phyloP scores from a whole-genome alignment of 208 protist genomes.

The Trypanosoma boissoni region DNA sequence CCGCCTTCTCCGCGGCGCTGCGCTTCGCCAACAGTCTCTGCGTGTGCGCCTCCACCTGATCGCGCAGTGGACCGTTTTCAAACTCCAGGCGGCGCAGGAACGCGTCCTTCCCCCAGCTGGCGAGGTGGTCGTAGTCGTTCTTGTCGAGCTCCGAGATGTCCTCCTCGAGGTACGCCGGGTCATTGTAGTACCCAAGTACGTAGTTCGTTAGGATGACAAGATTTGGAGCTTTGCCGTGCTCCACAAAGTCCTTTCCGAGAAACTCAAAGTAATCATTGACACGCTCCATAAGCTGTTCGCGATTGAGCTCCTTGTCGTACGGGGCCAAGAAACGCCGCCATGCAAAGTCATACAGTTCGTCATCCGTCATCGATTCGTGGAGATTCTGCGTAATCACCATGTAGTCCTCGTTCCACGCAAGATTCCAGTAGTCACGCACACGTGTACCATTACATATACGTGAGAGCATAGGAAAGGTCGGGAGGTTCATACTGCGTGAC shows the following conservation, averaged over 20 bases:
- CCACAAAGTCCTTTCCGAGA: conserved; percentile 81
- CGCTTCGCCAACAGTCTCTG: conserved; percentile 82
- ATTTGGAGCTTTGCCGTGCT: conserved; percentile 88
- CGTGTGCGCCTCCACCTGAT: conserved; percentile 90
- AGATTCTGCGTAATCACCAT: conserved; percentile 90
- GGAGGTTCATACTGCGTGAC: conserved; percentile 86
- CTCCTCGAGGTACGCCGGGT: conserved; percentile 86
- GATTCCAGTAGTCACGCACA: conserved; percentile 90
- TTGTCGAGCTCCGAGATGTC: conserved; percentile 84
- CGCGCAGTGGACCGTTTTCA: conserved; percentile 90
- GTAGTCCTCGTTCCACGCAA: conserved; percentile 89
- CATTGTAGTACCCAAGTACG: conserved; percentile 91
- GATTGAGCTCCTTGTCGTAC: conserved; percentile 87
- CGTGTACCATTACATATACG: conserved; percentile 79
- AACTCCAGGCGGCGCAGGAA: conserved; percentile 93
- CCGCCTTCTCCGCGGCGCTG: conserved; percentile 38
- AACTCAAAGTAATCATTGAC: conserved; percentile 86
- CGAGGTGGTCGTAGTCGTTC: conserved; percentile 91
- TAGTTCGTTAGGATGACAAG: conserved; percentile 87
- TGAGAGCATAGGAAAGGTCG: conserved; percentile 85
- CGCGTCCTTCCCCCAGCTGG: conserved; percentile 82
- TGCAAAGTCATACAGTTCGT: conserved; percentile 88
- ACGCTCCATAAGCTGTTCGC: conserved; percentile 75
- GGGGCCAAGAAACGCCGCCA: conserved; percentile 89
- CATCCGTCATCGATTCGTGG: conserved; percentile 83